phyloP scores from a whole-genome alignment of 2,329 filamentous ascomycete species.

The Aspergillus unguis region DNA sequence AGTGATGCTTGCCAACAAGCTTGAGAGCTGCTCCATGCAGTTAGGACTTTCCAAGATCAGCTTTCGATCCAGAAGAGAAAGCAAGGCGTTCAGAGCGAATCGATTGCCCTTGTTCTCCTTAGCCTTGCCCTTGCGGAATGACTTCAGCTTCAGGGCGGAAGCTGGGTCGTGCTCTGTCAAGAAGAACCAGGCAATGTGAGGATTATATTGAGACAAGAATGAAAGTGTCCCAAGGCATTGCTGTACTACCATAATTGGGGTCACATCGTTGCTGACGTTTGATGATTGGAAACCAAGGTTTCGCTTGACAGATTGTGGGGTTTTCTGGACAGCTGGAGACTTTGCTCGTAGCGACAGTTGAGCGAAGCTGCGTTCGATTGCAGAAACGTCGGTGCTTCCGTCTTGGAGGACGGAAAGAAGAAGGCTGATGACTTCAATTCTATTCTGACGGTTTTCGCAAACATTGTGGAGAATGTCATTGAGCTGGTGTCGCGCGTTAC shows the following conservation, averaged over 20 bases:
- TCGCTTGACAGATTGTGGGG: constrained; percentile 75
- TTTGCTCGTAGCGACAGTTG: constrained; percentile 89
- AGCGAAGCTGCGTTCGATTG: constrained; percentile 92
- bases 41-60: constrained; percentile 95
- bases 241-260: constrained; percentile 90
- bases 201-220: constrained; percentile 78
- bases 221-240: constrained; percentile 86
- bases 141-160: constrained; percentile 70
- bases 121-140: constrained; percentile 79
- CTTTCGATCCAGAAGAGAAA: constrained; percentile 85
- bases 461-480: constrained; percentile 87
- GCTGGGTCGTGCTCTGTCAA: constrained; percentile 86
- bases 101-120: constrained; percentile 81
- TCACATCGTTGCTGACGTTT: constrained; percentile 75
- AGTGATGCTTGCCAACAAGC: constrained; percentile 82
- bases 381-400: constrained; percentile 86
- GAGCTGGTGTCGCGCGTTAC: constrained; percentile 76
- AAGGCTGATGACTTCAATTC: constrained; percentile 88
- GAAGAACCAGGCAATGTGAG: constrained; percentile 86
- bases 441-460: constrained; percentile 94
- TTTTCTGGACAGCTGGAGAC: constrained; percentile 73
- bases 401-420: constrained; percentile 92
- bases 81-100: constrained; percentile 86
- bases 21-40: constrained; percentile 91
- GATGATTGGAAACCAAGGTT: constrained; percentile 60